Percentiles rank a stretch among this genome's conserved stretches.
Conservation (phyloP, 345 rosid species). For the Carallia pectinifolia region DNA sequence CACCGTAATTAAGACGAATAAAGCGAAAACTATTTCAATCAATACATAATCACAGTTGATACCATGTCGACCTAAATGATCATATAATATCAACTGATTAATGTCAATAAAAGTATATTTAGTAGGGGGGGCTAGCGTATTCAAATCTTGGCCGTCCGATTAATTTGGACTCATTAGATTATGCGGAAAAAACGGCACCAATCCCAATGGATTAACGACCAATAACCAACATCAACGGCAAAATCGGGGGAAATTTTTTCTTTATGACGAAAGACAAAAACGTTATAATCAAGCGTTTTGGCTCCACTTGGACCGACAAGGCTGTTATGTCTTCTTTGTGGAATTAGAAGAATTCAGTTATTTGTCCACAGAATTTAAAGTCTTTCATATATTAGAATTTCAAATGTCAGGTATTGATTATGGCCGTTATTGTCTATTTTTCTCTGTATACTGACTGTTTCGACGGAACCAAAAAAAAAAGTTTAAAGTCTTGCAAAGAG, state of each 20-base stretch:
- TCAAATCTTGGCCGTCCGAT: background rate
- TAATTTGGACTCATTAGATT: background rate
- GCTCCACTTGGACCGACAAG: background rate
- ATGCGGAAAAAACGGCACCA: background rate
- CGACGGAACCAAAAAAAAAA: too few species aligned
- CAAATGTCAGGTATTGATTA: too few species aligned
- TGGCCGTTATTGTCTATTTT: too few species aligned
- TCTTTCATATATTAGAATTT: too few species aligned
- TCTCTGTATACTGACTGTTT: too few species aligned
- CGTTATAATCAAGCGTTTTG: background rate
- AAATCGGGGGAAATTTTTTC: background rate
- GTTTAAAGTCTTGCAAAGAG: background rate
- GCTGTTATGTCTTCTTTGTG: background rate
- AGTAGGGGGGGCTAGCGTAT: background rate
- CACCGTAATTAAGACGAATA: background rate
- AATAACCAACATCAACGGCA: constrained; percentile 11
- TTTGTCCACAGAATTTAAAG: too few species aligned
- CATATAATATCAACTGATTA: background rate
- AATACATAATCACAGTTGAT: background rate
- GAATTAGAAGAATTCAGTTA: too few species aligned
- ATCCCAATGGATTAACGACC: background rate
- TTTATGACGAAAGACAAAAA: background rate
- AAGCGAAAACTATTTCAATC: background rate
- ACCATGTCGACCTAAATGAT: background rate
- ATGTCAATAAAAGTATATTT: background rate